Evolutionary conservation across 768 basidiomycete genomes (phyloP).

Genomic region (Boletales sp.): DNA sequence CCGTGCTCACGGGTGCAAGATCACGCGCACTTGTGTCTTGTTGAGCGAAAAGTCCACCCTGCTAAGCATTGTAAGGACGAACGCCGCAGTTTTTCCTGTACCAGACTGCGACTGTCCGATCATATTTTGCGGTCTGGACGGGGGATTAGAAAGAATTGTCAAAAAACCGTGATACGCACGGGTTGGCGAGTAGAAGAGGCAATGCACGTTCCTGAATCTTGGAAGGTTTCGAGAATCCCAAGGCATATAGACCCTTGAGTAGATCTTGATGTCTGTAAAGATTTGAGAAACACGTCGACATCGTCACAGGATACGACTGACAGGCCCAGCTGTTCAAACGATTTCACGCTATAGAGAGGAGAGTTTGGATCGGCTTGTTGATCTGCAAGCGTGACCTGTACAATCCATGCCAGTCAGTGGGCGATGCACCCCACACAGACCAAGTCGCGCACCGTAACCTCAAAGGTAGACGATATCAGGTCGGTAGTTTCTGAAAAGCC

Average conservation of each 20-base stretch:
- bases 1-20: not conserved
- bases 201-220: constrained; percentile 98
- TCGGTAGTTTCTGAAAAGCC: constrained; percentile 40
- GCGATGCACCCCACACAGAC: not conserved
- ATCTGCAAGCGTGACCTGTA: constrained; percentile 91
- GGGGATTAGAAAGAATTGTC: not conserved
- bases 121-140: constrained; percentile 88
- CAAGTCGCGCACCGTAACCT: constrained; percentile 61
- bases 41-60: constrained; percentile 81
- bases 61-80: constrained; percentile 95
- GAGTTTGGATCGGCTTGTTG: constrained; percentile 95
- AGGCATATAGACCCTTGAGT: constrained; percentile 89
- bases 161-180: constrained; percentile 48
- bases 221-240: constrained; percentile 96
- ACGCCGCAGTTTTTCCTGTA: constrained; percentile 98
- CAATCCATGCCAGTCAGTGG: constrained; percentile 3
- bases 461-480: constrained; percentile 76
- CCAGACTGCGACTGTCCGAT: constrained; percentile 99
- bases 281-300: constrained; percentile 3
- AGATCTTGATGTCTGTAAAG: constrained; percentile 72
- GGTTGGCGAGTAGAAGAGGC: constrained; percentile 84
- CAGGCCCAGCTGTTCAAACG: constrained; percentile 95
- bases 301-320: constrained; percentile 38
- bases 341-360: constrained; percentile 90
- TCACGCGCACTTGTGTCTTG: constrained; percentile 69